phyloP scores from a whole-genome alignment of 371 early-diverging fungal genomes.

The Mortierella sp. region DNA sequence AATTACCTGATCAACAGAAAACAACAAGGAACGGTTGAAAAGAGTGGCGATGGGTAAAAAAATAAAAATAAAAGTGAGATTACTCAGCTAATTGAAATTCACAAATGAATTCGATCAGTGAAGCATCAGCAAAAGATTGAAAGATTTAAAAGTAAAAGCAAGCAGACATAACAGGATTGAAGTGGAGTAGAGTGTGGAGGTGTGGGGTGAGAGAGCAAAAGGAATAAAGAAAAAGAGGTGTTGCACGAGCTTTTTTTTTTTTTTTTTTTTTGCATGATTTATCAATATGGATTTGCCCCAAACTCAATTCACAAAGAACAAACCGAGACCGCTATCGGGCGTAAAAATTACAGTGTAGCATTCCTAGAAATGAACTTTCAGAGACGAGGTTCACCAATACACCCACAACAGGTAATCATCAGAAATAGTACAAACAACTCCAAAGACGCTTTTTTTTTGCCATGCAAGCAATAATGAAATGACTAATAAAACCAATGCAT shows the following conservation, averaged over 20 bases:
- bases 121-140: neutral
- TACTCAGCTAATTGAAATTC: neutral
- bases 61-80: neutral
- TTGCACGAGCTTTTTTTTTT: neutral
- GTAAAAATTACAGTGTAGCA: too few species aligned
- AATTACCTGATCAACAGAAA: constrained; percentile 2
- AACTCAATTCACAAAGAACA: constrained; percentile 4
- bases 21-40: neutral
- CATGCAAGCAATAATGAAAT: too few species aligned
- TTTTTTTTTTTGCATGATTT: neutral
- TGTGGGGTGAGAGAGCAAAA: neutral
- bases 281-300: neutral
- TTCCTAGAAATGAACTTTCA: neutral
- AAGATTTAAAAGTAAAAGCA: neutral
- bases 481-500: too few species aligned
- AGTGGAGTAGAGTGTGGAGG: neutral
- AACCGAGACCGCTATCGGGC: neutral
- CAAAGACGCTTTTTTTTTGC: neutral
- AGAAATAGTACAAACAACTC: constrained; percentile 6
- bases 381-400: neutral
- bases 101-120: neutral
- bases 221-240: neutral
- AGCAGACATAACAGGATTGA: too few species aligned
- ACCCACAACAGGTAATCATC: too few species aligned
- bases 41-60: neutral